Base-by-base conservation (phyloP, 2,329 filamentous ascomycete species). In the Phaeophleospora eucalypticola region DNA sequence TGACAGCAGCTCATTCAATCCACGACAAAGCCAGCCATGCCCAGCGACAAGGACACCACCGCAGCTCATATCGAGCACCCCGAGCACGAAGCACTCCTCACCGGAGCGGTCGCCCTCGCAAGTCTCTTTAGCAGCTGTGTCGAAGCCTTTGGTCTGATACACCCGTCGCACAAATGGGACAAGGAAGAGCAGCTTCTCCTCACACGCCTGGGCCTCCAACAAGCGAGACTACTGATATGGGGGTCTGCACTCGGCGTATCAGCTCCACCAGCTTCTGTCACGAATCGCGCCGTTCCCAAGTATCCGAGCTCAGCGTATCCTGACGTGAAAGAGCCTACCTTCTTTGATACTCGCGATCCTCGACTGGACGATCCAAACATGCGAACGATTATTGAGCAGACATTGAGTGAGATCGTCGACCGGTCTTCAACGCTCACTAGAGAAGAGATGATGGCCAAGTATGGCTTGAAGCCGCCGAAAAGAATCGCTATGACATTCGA, bases 161-260 rank as follows among this genome's bases (percentile, higher is more conserved):
- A 72, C 45, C 68, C 70, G 1, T 60, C 62, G 39, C 69, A 70
- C 39, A 65, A 70, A 48, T 68, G 67, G 54, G 65, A 71, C 34
- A 67, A 65, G 48, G 61, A 63, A 12, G 71, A 75, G 51, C 70
- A 71, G 50, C 63, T 72, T 17, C 64, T 69, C 17, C 63, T 74
- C 20, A 63, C 68, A 3, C 66, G 68, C 43, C 60, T 75, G 4
- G 72, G 72, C 43, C 64, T 75, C 18, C 69, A 74, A 53, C 72
- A 75, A 56, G 70, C 70, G 32, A 64, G 72, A 19, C 63, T 75
- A 37, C 61, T 75, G 45, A 73, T 73, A 48, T 74, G 71, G 63
- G 72, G 71, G n/a, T 69, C 73, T 55, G 67, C 68, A 4, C 64
- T 74, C 9, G 72, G 72, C 18, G 68, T 75, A 20, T 67, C 65